Evolutionary conservation across 1,284 basidiomycete genomes (phyloP).

Genomic region (Ustilago bromivora): DNA sequence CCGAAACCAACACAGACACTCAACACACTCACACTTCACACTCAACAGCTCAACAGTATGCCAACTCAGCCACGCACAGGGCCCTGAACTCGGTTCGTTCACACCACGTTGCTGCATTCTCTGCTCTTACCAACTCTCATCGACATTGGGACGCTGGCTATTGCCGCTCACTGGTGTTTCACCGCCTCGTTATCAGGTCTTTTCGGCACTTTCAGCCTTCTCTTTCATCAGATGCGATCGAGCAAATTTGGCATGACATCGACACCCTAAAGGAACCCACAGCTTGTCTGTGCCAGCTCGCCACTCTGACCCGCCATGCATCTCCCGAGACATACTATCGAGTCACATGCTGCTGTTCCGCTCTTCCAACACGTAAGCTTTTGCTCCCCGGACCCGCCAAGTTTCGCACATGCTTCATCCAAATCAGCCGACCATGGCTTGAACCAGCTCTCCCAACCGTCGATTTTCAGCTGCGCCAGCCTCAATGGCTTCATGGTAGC

Average conservation of each 20-base stretch:
- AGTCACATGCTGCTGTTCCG: constrained; percentile 49
- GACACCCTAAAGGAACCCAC: constrained; percentile 1
- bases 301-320: constrained; percentile 36
- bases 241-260: constrained; percentile 19
- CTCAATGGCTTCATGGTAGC: constrained; percentile 57
- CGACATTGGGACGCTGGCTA: neutral
- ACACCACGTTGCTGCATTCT: neutral
- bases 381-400: constrained; percentile 22
- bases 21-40: neutral
- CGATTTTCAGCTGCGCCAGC: constrained; percentile 62
- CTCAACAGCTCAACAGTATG: neutral
- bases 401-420: neutral
- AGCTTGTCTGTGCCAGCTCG: constrained; percentile 9
- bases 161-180: neutral
- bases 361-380: constrained; percentile 56
- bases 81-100: neutral
- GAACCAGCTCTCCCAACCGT: constrained; percentile 26
- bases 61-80: constrained; percentile 7
- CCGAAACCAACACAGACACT: constrained; percentile 5
- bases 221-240: constrained; percentile 5
- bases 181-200: neutral
- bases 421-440: neutral
- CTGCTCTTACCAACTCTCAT: neutral
- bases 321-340: constrained; percentile 59
- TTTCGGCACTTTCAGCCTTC: neutral